Evolutionary conservation across 306 rosid genomes (phyloP).

Genomic region (Ormosia semicastrata): DNA sequence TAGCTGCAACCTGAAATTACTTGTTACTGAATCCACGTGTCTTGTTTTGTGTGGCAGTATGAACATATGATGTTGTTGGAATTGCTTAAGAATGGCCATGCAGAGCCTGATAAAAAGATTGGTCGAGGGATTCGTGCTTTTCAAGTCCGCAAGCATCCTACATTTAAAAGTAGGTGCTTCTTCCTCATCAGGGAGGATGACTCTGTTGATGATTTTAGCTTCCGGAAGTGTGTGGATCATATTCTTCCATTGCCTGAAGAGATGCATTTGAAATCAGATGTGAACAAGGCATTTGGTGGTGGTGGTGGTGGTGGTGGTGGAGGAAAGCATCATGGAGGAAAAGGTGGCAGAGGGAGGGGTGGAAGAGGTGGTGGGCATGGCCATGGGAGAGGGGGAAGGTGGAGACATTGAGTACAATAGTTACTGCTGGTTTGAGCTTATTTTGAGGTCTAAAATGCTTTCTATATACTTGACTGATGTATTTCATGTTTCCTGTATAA

Average conservation of each 20-base stretch:
- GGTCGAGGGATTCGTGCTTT: constrained; percentile 64
- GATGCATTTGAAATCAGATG: constrained; percentile 54
- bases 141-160: constrained; percentile 79
- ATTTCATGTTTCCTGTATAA: constrained; percentile 3
- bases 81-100: constrained; percentile 82
- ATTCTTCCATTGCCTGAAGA: constrained; percentile 88
- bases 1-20: constrained; percentile 1
- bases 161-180: constrained; percentile 76
- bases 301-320: constrained; percentile 44
- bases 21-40: background rate
- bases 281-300: constrained; percentile 54
- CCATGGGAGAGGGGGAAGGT: constrained; percentile 61
- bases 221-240: constrained; percentile 88
- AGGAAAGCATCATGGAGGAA: constrained; percentile 56
- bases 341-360: constrained; percentile 65
- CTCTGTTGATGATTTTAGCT: constrained; percentile 85
- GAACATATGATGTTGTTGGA: constrained; percentile 76
- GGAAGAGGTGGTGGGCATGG: constrained; percentile 56
- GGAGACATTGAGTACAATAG: constrained; percentile 49
- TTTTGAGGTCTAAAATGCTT: background rate
- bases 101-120: constrained; percentile 75
- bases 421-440: background rate
- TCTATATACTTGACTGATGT: background rate
- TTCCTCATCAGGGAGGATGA: constrained; percentile 81
- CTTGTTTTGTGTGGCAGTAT: constrained; percentile 57